Conservation (phyloP, 2,329 filamentous ascomycete species). For the Aspergillus eucalypticola region DNA sequence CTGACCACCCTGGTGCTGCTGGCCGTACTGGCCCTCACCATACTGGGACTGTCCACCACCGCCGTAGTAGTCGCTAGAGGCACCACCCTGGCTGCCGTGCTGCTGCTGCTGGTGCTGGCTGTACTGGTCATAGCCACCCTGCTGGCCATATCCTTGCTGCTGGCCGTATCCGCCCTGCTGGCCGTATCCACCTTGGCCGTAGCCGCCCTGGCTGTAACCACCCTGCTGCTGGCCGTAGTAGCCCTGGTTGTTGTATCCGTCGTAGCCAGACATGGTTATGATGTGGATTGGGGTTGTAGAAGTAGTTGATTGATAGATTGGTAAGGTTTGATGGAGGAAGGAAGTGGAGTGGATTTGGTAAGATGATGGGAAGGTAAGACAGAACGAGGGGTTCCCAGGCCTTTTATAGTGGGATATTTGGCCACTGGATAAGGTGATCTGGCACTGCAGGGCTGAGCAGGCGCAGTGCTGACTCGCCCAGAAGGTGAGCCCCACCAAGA, state of each 20-base stretch:
- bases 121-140: slow-evolving; percentile 17
- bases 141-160: slow-evolving; percentile 32
- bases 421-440: slow-evolving; percentile 19
- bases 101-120: slow-evolving; percentile 14
- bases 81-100: slow-evolving; percentile 13
- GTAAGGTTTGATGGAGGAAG: not conserved
- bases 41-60: slow-evolving; percentile 22
- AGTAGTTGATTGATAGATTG: not conserved
- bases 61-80: slow-evolving; percentile 22
- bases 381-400: slow-evolving; percentile 3
- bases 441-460: slow-evolving; percentile 19
- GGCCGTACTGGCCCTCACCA: slow-evolving; percentile 18
- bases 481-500: slow-evolving; percentile 12
- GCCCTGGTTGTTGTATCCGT: slow-evolving; percentile 26
- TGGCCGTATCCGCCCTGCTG: slow-evolving; percentile 24
- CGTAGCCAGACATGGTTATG: slow-evolving; percentile 30
- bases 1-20: slow-evolving; percentile 25
- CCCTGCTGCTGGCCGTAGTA: slow-evolving; percentile 27
- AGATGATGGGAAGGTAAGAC: slow-evolving; percentile 6
- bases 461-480: slow-evolving; percentile 3
- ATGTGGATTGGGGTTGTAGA: not conserved
- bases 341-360: not conserved
- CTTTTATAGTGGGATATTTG: slow-evolving; percentile 20
- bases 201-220: slow-evolving; percentile 5
- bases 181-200: slow-evolving; percentile 25